Conservation (phyloP, 306 rosid genomes). For the Trifolium repens region DNA sequence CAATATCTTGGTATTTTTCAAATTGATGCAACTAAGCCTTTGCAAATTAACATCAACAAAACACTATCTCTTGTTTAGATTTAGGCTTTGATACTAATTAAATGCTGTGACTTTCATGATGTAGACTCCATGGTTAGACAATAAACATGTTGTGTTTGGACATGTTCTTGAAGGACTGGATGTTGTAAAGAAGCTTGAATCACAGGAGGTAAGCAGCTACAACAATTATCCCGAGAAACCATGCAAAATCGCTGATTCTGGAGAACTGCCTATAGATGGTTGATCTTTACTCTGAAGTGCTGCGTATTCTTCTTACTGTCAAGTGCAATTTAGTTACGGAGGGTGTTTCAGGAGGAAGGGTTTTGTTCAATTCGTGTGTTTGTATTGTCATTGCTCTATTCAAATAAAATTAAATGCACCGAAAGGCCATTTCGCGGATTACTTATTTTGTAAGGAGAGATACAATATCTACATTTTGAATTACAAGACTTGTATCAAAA, state of each 20-base stretch:
- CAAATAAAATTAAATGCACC: constrained; percentile 18
- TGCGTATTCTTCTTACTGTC: constrained; percentile 35
- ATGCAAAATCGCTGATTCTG: constrained; percentile 70
- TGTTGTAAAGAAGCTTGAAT: constrained; percentile 63
- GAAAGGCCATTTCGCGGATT: constrained; percentile 17
- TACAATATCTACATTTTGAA: constrained; percentile 28
- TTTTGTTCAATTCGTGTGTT: constrained; percentile 2
- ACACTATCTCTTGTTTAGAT: constrained; percentile 37
- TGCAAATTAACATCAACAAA: not conserved
- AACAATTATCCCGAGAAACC: constrained; percentile 61
- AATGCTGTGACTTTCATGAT: constrained; percentile 42
- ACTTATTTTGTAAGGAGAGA: not conserved
- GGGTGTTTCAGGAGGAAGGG: constrained; percentile 9
- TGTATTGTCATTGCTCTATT: constrained; percentile 1
- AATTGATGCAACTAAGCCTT: constrained; percentile 15
- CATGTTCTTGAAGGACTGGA: constrained; percentile 77
- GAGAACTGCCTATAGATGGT: constrained; percentile 66
- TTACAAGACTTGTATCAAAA: constrained; percentile 17
- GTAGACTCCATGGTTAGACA: constrained; percentile 92
- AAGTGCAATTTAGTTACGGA: constrained; percentile 32
- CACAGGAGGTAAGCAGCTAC: constrained; percentile 63
- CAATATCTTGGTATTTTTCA: not conserved
- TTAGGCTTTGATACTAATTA: constrained; percentile 30
- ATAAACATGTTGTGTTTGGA: constrained; percentile 79
- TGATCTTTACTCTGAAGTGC: constrained; percentile 47